Percentiles rank a stretch among this genome's conserved stretches.
Evolutionary conservation across 2,329 filamentous ascomycete species (phyloP).

Genomic region (Fusarium albidum): DNA sequence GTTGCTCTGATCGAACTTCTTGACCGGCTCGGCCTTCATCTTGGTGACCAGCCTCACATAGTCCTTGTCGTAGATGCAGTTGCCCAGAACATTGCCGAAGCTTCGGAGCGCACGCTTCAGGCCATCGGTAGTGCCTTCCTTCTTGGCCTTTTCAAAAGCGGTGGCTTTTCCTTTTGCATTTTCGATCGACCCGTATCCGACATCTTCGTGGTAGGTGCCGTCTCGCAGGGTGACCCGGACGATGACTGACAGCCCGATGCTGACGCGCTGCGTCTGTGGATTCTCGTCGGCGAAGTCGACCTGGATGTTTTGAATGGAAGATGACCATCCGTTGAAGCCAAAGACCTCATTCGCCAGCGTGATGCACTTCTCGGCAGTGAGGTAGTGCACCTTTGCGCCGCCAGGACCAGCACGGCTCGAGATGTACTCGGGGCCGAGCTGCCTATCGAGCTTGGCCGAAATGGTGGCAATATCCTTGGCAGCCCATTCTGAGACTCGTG

Average conservation of each 20-base stretch:
- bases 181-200: constrained; percentile 96
- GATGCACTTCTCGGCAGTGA: constrained; percentile 97
- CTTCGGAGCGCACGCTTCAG: constrained; percentile 88
- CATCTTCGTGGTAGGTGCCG: constrained; percentile 97
- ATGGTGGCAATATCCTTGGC: constrained; percentile 90
- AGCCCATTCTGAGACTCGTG: constrained; percentile 80
- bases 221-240: constrained; percentile 90
- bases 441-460: constrained; percentile 86
- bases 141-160: constrained; percentile 98
- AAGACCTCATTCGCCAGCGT: constrained; percentile 94
- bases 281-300: constrained; percentile 96
- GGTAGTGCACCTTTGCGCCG: constrained; percentile 88
- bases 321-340: constrained; percentile 98
- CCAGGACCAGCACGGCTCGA: constrained; percentile 84
- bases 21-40: constrained; percentile 77
- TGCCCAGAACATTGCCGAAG: constrained; percentile 97
- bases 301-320: constrained; percentile 91
- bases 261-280: constrained; percentile 78
- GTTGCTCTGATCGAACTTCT: constrained; percentile 79
- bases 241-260: constrained; percentile 86
- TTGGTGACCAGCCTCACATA: constrained; percentile 91
- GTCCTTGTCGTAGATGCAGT: constrained; percentile 97
- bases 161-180: constrained; percentile 95
- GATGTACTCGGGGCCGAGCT: constrained; percentile 95
- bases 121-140: constrained; percentile 95